A percentile compares a stretch with the other conserved stretches of the same genome.
These are phyloP conservation scores for Linanthus parryae DNA, from an alignment of 148 eudicot genomes.

Conservation along the genomic window DNA sequence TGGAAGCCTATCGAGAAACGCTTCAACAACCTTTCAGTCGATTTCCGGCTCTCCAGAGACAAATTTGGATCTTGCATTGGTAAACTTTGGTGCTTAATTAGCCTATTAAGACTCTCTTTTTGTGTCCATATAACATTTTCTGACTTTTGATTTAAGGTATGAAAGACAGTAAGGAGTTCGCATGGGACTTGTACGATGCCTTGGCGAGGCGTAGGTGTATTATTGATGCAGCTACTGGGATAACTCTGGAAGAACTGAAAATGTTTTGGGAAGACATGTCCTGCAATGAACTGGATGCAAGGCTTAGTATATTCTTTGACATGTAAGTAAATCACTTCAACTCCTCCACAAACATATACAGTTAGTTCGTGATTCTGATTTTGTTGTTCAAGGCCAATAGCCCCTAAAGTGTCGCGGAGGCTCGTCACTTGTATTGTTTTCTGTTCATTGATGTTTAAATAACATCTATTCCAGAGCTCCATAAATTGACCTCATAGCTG, in stretches of 20 bases:
- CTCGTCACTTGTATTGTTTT: no score
- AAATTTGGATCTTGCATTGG: slow-evolving; percentile 84
- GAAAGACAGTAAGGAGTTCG: slow-evolving; percentile 12
- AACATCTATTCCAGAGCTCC: no score
- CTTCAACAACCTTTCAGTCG: slow-evolving; percentile 34
- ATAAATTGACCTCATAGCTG: no score
- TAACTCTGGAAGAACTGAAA: slow-evolving; percentile 49
- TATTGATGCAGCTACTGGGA: slow-evolving; percentile 56
- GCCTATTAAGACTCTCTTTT: neutral
- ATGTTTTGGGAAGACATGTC: slow-evolving; percentile 94
- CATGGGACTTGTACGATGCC: slow-evolving; percentile 44
- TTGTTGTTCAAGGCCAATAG: no score
- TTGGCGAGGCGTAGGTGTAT: slow-evolving; percentile 64
- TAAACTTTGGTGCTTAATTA: no score
- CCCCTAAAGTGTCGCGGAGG: no score
- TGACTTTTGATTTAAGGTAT: slow-evolving; percentile 7
- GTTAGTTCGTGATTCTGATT: no score
- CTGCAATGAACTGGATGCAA: slow-evolving; percentile 56
- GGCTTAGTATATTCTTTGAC: slow-evolving; percentile 92
- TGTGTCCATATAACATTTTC: no score
- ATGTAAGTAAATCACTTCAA: no score
- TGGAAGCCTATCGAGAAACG: slow-evolving; percentile 73
- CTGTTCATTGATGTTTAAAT: no score
- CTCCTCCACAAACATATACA: no score
- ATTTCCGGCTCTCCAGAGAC: slow-evolving; percentile 57